phyloP scores from a whole-genome alignment of 768 basidiomycete genomes.

The Lactarius deliciosus region DNA sequence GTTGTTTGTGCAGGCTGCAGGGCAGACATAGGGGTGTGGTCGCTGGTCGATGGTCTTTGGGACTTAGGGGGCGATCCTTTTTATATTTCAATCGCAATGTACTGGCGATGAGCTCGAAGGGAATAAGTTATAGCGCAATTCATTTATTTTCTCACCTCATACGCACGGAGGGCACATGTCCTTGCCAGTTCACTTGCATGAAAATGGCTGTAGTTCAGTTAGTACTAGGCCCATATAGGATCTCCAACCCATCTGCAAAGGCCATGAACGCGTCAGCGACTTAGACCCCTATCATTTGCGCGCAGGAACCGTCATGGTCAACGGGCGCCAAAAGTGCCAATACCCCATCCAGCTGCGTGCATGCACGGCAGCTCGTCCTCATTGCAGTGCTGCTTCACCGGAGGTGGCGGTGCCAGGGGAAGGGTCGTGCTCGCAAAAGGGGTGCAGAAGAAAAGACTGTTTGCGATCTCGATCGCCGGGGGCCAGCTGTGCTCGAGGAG shows the following conservation, averaged over 20 bases:
- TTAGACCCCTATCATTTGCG: background rate
- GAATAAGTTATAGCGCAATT: background rate
- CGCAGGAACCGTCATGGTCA: background rate
- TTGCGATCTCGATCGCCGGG: background rate
- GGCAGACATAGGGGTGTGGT: background rate
- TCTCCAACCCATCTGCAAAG: background rate
- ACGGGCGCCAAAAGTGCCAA: background rate
- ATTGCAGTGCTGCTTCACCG: constrained; percentile 4
- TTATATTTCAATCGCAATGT: background rate
- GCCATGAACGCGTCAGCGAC: background rate
- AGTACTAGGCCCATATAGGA: background rate
- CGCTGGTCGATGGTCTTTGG: background rate
- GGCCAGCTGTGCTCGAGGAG: constrained; percentile 12
- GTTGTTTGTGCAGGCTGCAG: background rate
- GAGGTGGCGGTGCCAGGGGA: constrained; percentile 17
- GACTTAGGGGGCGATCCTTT: background rate
- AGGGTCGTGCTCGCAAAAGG: background rate
- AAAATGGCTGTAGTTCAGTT: background rate
- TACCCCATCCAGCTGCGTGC: constrained; percentile 1
- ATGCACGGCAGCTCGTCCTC: constrained; percentile 6
- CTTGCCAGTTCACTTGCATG: background rate
- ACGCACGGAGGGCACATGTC: background rate
- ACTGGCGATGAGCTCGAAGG: background rate
- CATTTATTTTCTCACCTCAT: background rate
- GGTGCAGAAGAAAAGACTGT: background rate